Base-by-base conservation (phyloP, 2,329 filamentous ascomycete species). In the Penicillium freii region DNA sequence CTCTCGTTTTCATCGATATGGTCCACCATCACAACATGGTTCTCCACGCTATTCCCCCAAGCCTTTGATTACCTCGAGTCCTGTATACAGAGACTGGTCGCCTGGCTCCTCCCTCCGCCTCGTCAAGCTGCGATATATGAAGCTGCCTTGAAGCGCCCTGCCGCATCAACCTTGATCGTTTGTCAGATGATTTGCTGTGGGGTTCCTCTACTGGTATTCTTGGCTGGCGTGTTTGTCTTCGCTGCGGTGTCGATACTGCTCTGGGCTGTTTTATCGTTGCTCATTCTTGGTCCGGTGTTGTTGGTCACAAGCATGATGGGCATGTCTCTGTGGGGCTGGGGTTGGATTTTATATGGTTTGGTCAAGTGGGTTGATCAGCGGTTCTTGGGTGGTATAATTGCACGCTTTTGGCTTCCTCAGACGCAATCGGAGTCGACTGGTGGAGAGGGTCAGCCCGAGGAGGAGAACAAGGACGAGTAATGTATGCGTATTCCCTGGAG, bases 111-210 rank as follows among this genome's bases (percentile, higher is more conserved):
- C 11, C 71, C 71, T 0, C 63, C 64, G 1, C 64, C 66, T 4
- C 66, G 66, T 3, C 69, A 71, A 17, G 66, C 65, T 11, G 56
- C 60, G 4, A 60, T 71, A 39, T 73, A 71, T 47, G 65, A 72
- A 27, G 65, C 66, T 7, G 63, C 66, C 15, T 52, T 71, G 51
- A 66, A 66, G 17, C 65, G 67, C 1, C 71, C 71, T 5, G 68
- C 71, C 31, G 68, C 70, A 2, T 63, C 70, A 19, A 71, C 69
- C 13, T 73, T 73, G 29, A 54, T 73, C 15, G 57, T 72, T 21
- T 71, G 69, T 31, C 71, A 74, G 50, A 49, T 68, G 42, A 65
- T 74, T 19, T 74, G 71, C 51, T 72, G 70, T 23, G 71, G 70
- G 2, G 66, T 74, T 6, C 71, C 71, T n/a, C 38, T 73, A 25